These are phyloP conservation scores for Podospora pseudopauciseta DNA, from an alignment of 495 filamentous ascomycete species.

Conservation along the genomic window DNA sequence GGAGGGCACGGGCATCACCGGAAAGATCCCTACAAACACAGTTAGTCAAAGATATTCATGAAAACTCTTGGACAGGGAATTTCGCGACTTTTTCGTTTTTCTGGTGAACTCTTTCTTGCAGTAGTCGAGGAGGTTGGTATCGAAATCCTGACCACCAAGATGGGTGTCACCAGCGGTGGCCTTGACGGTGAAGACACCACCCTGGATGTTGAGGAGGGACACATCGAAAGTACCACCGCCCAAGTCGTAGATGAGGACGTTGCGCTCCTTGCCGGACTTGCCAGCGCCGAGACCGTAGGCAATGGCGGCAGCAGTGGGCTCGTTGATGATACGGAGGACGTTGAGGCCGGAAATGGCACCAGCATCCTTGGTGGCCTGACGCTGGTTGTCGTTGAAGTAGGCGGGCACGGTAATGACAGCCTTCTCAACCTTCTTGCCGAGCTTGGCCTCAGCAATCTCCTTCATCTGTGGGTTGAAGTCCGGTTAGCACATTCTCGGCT, in stretches of 20 bases:
- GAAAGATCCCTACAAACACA: conserved; percentile 54
- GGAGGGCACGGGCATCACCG: conserved; percentile 90
- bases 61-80: background rate
- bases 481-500: conserved; percentile 13
- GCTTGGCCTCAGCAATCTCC: conserved; percentile 94
- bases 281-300: conserved; percentile 91
- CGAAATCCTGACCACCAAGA: conserved; percentile 98
- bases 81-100: conserved; percentile 65
- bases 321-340: conserved; percentile 99
- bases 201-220: conserved; percentile 95
- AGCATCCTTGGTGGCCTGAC: conserved; percentile 98
- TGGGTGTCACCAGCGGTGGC: conserved; percentile 98
- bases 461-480: conserved; percentile 64
- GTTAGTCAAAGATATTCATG: too few relatives aligned
- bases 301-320: conserved; percentile 94
- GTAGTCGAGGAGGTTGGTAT: conserved; percentile 95
- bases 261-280: conserved; percentile 95
- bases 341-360: conserved; percentile 97
- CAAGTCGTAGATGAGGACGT: conserved; percentile 98
- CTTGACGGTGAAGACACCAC: conserved; percentile 99
- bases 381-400: conserved; percentile 99
- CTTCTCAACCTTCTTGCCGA: conserved; percentile 96
- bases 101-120: conserved; percentile 91
- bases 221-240: conserved; percentile 99
- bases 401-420: conserved; percentile 97